Evolutionary conservation across 202 grass and related monocot species (phyloP), one percentile per base, ranked within the genome.

Genomic region (Sporobolus alterniflorus): DNA sequence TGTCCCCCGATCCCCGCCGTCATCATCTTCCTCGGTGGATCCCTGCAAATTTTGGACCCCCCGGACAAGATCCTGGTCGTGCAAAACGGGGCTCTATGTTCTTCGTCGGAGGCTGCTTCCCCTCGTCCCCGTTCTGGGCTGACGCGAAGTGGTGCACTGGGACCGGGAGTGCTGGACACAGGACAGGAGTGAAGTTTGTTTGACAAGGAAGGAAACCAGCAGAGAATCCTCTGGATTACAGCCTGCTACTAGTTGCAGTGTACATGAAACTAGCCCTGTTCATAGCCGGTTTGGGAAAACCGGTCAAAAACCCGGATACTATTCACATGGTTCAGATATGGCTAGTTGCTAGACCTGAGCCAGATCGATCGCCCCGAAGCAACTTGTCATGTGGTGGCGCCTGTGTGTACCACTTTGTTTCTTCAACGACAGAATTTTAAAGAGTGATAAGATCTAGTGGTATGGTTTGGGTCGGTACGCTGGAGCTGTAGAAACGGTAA

Each of bases 71-170:
- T 78, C 80, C 59, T 98, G 92, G 96, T 68, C 18, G 86, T 77
- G n/a, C 57, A 89, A 11, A 65, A 77, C 55, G 82, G 79, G 2
- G 17, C 17, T 11, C 78, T 98, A n/a, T n/a, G 9, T 90, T 93
- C 79, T 90, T 90, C 36, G 79, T 92, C 50, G 96, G 92, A 2
- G 92, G 96, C 0, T 98, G 96, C 55, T 49, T 98, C 0, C 91
- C 96, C 36, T 82, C 75, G 12, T 89, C 82, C 1, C 59, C 90
- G 3, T 90, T 83, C 59, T 98, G 92, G 96, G 92, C 89, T 13
- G 92, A 25, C n/a, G 66, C 89, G 31, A 83, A 76, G 52, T 98
- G 96, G 96, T 9, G 64, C 12, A 14, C 50, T n/a, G n/a, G n/a
- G n/a, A n/a, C n/a, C n/a, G n/a, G n/a, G n/a, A n/a, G n/a, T n/a